Percentiles rank a stretch among this genome's conserved stretches.
Evolutionary conservation across 1,284 basidiomycete genomes (phyloP).

Genomic region (Tilletia caries): DNA sequence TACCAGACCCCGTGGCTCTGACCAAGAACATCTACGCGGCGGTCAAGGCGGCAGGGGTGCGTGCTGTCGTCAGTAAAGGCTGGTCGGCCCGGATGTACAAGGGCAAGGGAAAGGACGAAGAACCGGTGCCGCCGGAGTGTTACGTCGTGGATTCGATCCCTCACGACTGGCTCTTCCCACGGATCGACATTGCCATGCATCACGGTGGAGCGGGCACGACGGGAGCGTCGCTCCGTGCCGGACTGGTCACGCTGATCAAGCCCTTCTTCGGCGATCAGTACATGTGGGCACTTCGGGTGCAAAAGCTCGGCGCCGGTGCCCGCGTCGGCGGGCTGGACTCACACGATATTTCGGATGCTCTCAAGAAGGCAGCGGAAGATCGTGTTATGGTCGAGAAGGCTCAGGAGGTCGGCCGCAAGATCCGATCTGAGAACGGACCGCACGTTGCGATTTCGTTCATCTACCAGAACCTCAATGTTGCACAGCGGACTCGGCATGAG

Average conservation of each 20-base stretch:
- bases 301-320: slow-evolving; percentile 40
- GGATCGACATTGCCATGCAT: slow-evolving; percentile 51
- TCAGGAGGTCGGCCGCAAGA: slow-evolving; percentile 36
- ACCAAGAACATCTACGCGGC: slow-evolving; percentile 50
- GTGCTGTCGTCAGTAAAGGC: slow-evolving; percentile 50
- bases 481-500: slow-evolving; percentile 16
- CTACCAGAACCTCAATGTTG: slow-evolving; percentile 34
- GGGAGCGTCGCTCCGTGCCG: slow-evolving; percentile 43
- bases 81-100: slow-evolving; percentile 32
- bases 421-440: slow-evolving; percentile 42
- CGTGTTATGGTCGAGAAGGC: slow-evolving; percentile 45
- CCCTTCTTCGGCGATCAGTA: slow-evolving; percentile 51
- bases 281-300: slow-evolving; percentile 46
- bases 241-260: slow-evolving; percentile 44
- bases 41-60: slow-evolving; percentile 35
- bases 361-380: slow-evolving; percentile 33
- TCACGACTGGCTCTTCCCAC: slow-evolving; percentile 31
- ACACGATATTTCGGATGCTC: slow-evolving; percentile 23
- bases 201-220: slow-evolving; percentile 73
- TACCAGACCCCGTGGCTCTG: slow-evolving; percentile 34
- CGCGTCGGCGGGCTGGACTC: slow-evolving; percentile 28
- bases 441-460: slow-evolving; percentile 38
- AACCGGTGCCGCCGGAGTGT: slow-evolving; percentile 40
- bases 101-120: slow-evolving; percentile 25
- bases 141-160: slow-evolving; percentile 47